phyloP scores from a whole-genome alignment of 148 eudicot genomes.

The Camellia japonica region DNA sequence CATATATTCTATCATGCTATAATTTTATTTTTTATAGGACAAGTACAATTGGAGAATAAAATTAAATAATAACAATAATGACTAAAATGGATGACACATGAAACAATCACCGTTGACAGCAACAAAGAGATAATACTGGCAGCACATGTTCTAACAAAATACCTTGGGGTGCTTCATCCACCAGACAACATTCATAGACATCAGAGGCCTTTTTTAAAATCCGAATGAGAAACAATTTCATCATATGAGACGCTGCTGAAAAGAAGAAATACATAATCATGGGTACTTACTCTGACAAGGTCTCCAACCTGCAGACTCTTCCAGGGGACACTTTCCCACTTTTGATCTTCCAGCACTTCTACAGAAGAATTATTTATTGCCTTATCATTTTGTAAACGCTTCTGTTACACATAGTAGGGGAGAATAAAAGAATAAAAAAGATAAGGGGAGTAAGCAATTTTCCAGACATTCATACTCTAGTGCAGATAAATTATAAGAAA shows the following conservation, averaged over 20 bases:
- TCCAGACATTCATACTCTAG: background rate
- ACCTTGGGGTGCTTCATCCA: background rate
- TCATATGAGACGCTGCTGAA: background rate
- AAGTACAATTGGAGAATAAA: background rate
- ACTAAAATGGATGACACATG: background rate
- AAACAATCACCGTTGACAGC: background rate
- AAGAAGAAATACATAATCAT: background rate
- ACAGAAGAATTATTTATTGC: slow-evolving; percentile 70
- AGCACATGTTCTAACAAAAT: background rate
- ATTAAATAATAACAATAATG: background rate
- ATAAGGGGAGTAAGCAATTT: slow-evolving; percentile 9
- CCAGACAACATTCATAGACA: background rate
- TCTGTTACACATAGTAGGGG: slow-evolving; percentile 48
- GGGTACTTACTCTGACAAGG: slow-evolving; percentile 73
- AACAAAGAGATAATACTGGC: background rate
- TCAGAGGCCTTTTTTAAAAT: background rate
- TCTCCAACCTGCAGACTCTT: slow-evolving; percentile 93
- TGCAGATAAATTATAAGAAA: background rate
- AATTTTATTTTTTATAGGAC: background rate
- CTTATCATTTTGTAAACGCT: slow-evolving; percentile 91
- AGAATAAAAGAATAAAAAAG: slow-evolving; percentile 10
- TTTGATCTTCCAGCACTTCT: slow-evolving; percentile 70
- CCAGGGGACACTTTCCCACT: slow-evolving; percentile 75
- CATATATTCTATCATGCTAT: background rate
- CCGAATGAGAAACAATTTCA: background rate